A percentile compares a stretch with the other conserved stretches of the same genome.
These are phyloP conservation scores for Porcisia hertigi DNA, from an alignment of 208 protist species.

Conservation along the genomic window DNA sequence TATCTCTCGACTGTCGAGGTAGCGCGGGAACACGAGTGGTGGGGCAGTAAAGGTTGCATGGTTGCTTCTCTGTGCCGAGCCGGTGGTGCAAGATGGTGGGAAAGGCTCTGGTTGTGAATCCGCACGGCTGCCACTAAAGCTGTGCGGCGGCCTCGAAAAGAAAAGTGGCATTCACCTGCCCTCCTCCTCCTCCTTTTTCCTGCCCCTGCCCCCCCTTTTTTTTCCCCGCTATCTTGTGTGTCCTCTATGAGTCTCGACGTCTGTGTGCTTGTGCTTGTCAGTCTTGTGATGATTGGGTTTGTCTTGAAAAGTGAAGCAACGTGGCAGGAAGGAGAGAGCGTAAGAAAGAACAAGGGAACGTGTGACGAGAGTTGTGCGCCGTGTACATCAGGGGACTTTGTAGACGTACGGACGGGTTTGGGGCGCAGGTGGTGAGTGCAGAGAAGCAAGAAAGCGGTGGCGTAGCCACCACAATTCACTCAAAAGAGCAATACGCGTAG, in stretches of 20 bases:
- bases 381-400: too few relatives aligned
- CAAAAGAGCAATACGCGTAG: too few relatives aligned
- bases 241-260: background rate
- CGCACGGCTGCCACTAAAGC: background rate
- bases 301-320: background rate
- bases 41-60: background rate
- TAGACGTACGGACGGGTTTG: too few relatives aligned
- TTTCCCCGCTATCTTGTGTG: too few relatives aligned
- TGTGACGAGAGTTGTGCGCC: background rate
- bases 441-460: too few relatives aligned
- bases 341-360: background rate
- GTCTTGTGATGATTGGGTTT: too few relatives aligned
- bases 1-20: slow-evolving; percentile 1
- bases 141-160: background rate
- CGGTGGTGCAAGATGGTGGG: background rate
- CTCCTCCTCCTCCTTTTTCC: background rate
- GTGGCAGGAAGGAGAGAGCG: background rate
- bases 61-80: background rate
- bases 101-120: background rate
- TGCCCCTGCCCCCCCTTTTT: background rate
- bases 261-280: background rate
- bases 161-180: slow-evolving; percentile 5
- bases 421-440: too few relatives aligned
- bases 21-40: slow-evolving; percentile 6
- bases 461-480: too few relatives aligned